phyloP scores from a whole-genome alignment of 2,329 filamentous ascomycete species.

The Sporothrix dimorphospora region DNA sequence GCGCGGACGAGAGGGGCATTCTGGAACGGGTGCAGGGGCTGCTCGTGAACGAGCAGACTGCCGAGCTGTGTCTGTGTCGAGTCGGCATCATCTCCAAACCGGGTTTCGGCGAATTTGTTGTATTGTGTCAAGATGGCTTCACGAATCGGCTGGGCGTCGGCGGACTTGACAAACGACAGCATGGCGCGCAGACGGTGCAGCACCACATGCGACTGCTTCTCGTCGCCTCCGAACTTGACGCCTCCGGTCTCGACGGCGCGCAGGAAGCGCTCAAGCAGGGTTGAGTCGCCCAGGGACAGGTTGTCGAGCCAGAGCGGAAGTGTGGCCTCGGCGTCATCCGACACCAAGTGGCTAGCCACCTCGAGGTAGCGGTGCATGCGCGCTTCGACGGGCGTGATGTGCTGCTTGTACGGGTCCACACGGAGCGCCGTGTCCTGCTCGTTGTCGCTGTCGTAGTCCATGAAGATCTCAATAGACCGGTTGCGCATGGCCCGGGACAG shows the following conservation, averaged over 20 bases:
- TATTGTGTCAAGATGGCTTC: conserved; percentile 43
- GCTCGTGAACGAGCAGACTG: conserved; percentile 33
- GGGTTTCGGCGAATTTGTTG: conserved; percentile 3
- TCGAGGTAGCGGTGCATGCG: conserved; percentile 52
- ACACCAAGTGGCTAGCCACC: conserved; percentile 42
- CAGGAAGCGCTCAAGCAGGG: conserved; percentile 41
- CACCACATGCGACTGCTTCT: neutral
- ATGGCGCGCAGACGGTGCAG: conserved; percentile 31
- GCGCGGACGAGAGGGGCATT: conserved; percentile 58
- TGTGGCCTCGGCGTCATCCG: conserved; percentile 37
- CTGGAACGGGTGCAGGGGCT: conserved; percentile 63
- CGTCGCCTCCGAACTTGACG: neutral
- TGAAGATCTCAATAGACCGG: conserved; percentile 84
- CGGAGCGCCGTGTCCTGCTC: conserved; percentile 39
- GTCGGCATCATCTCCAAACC: neutral
- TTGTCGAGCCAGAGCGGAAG: conserved; percentile 50
- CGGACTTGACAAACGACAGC: conserved; percentile 38
- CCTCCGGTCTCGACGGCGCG: conserved; percentile 18
- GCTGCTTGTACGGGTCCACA: conserved; percentile 42
- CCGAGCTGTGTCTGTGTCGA: neutral
- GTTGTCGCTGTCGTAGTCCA: conserved; percentile 50
- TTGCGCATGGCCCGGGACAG: conserved; percentile 96
- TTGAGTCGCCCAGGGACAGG: conserved; percentile 52
- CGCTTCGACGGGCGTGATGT: conserved; percentile 54
- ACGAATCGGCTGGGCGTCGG: conserved; percentile 41